Evolutionary conservation across 1,139 yeast species (phyloP).

Genomic region (Pichia sp.): DNA sequence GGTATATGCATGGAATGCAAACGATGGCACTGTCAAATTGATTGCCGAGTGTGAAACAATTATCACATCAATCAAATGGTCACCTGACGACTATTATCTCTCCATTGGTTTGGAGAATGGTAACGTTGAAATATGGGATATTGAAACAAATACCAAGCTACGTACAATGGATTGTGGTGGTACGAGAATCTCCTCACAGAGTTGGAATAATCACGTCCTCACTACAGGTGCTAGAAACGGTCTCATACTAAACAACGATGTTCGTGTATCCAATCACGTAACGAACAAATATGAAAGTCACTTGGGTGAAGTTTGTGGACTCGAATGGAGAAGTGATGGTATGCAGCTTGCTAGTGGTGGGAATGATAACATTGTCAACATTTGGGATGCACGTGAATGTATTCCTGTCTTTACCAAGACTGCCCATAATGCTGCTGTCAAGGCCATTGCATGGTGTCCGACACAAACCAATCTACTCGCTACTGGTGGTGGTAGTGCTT

Average conservation of each 20-base stretch:
- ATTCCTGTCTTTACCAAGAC: conserved; percentile 70
- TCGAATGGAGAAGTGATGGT: conserved; percentile 82
- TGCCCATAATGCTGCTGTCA: conserved; percentile 89
- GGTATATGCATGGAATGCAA: conserved; percentile 92
- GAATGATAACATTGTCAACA: conserved; percentile 85
- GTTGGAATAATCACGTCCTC: conserved; percentile 78
- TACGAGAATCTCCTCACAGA: conserved; percentile 66
- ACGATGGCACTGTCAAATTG: conserved; percentile 65
- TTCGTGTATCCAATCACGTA: conserved; percentile 77
- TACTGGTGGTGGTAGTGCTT: conserved; percentile 95
- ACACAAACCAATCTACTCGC: conserved; percentile 77
- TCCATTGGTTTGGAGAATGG: conserved; percentile 87
- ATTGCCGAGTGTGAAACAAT: conserved; percentile 52
- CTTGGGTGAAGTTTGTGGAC: conserved; percentile 88
- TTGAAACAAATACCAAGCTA: conserved; percentile 64
- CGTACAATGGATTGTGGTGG: conserved; percentile 67
- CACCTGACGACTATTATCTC: conserved; percentile 83
- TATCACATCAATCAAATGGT: conserved; percentile 82
- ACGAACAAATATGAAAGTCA: conserved; percentile 57
- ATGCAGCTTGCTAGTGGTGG: conserved; percentile 88
- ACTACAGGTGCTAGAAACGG: conserved; percentile 86
- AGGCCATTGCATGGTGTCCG: conserved; percentile 95
- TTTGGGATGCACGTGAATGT: conserved; percentile 86
- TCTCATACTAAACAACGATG: conserved; percentile 82
- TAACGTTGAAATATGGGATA: conserved; percentile 87